Conservation (phyloP, 2,329 filamentous ascomycete genomes). For the Calonectria fujianensis region DNA sequence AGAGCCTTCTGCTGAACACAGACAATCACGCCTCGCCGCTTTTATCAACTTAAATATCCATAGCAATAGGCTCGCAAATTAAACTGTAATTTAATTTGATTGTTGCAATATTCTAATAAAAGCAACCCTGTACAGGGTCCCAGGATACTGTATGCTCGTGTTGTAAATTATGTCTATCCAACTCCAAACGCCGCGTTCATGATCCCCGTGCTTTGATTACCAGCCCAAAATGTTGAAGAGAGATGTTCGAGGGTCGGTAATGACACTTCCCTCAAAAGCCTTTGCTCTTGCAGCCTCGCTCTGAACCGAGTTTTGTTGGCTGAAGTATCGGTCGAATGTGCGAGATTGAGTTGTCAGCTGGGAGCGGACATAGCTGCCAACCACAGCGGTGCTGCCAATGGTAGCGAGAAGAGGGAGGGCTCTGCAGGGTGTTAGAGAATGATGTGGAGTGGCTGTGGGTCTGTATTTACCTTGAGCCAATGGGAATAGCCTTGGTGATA, state of each 20-base stretch:
- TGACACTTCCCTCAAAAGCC: slow-evolving; percentile 57
- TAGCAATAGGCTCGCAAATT: not conserved
- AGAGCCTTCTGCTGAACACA: too few relatives aligned
- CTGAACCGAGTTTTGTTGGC: slow-evolving; percentile 61
- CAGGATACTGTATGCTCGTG: not conserved
- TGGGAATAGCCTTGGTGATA: slow-evolving; percentile 22
- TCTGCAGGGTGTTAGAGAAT: slow-evolving; percentile 2
- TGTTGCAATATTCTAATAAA: not conserved
- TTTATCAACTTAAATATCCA: not conserved
- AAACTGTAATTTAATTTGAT: not conserved
- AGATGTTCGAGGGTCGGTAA: slow-evolving; percentile 59
- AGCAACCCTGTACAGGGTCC: too few relatives aligned
- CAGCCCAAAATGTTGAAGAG: slow-evolving; percentile 59
- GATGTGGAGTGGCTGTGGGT: not conserved
- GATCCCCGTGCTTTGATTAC: not conserved
- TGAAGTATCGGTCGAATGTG: slow-evolving; percentile 62
- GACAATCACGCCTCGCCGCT: not conserved
- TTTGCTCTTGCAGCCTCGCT: slow-evolving; percentile 60
- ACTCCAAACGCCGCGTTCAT: slow-evolving; percentile 4
- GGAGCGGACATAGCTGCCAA: slow-evolving; percentile 58
- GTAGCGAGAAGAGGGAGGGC: not conserved
- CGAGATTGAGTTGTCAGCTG: slow-evolving; percentile 59
- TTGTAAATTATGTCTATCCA: slow-evolving; percentile 5
- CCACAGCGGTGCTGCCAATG: slow-evolving; percentile 40
- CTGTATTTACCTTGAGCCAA: slow-evolving; percentile 7